Base-by-base conservation (phyloP, 352 stramenopile species). In the Nothophytophthora sp. region DNA sequence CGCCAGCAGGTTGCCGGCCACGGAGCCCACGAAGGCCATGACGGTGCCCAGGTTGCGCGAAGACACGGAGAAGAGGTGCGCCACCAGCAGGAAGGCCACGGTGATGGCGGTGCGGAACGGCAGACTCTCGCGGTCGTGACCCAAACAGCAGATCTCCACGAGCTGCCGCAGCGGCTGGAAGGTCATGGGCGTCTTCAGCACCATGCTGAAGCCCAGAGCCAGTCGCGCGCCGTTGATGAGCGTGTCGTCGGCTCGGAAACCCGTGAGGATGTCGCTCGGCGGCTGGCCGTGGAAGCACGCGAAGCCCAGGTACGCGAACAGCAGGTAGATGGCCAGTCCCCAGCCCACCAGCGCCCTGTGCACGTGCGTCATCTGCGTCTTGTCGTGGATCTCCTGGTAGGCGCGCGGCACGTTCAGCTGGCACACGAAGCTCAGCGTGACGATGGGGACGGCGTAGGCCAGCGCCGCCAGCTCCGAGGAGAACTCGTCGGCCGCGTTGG, bases 111-210 rank as follows among this genome's bases (percentile, higher is more conserved):
- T 64, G 22, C 81, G 83, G 69, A 94, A 92, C 35, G 68, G 52
- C 33, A 94, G 43, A 39, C 70, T 87, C 72, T 87, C 70, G 38
- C 81, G 76, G 43, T 86, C 70, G 56, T 87, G 81, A 30, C 81
- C 81, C 5, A 92, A 53, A 55, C 74, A 88, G 34, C 71, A 75
- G 47, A 92, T 73, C 62, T 92, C 78, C 24, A 90, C 67, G 24
- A 83, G 74, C 39, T 92, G 81, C 39, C 79, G 81, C 52, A 94
- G 56, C 37, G 83, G 83, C 61, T 94, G 83, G 74, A 91, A 94
- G 5, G 77, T 90, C 78, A 94, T 90, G 4, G 83, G 83, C 25
- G 81, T 90, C 72, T 92, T 91, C 50, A 88, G 64, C 30, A 94
- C 58, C 81, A 90, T 90, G 36, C 76, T 89, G 15, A 76, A 47